phyloP scores from a whole-genome alignment of 169 alveolate species.

The Plasmodium gonderi region DNA sequence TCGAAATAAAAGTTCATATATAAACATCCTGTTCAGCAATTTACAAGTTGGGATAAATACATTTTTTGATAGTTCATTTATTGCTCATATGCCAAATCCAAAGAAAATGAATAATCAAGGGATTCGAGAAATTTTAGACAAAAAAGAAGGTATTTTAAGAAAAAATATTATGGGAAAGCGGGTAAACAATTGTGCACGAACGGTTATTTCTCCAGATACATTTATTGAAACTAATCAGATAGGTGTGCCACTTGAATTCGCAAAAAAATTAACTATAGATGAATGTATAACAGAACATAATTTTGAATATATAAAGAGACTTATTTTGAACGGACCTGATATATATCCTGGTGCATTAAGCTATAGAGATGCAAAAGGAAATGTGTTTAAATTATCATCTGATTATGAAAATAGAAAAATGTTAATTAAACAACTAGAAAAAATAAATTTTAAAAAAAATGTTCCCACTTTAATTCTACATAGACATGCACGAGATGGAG shows the following conservation, averaged over 20 bases:
- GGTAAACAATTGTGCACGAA: slow-evolving; percentile 98
- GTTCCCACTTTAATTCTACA: slow-evolving; percentile 88
- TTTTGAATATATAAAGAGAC: slow-evolving; percentile 87
- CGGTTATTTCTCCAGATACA: slow-evolving; percentile 99
- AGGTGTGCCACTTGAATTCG: slow-evolving; percentile 96
- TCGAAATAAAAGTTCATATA: slow-evolving; percentile 76
- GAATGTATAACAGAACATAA: slow-evolving; percentile 94
- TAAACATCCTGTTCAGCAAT: slow-evolving; percentile 62
- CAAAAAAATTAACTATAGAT: slow-evolving; percentile 94
- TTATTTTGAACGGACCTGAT: slow-evolving; percentile 95
- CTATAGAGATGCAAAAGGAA: slow-evolving; percentile 85
- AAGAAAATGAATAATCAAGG: slow-evolving; percentile 89
- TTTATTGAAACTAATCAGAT: slow-evolving; percentile 96
- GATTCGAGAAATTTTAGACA: slow-evolving; percentile 94
- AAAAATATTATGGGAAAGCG: slow-evolving; percentile 99
- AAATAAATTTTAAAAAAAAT: slow-evolving; percentile 62
- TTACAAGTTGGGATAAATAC: slow-evolving; percentile 75
- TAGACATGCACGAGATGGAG: slow-evolving; percentile 97
- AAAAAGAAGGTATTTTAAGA: slow-evolving; percentile 97
- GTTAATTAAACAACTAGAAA: slow-evolving; percentile 75
- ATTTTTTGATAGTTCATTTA: slow-evolving; percentile 77
- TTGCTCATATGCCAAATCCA: slow-evolving; percentile 47
- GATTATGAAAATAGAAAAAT: slow-evolving; percentile 89
- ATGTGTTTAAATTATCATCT: slow-evolving; percentile 77
- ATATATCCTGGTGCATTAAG: slow-evolving; percentile 97